These are phyloP conservation scores for Rhodotorula glutinis DNA, from an alignment of 1,284 basidiomycete genomes.

Conservation along the genomic window DNA sequence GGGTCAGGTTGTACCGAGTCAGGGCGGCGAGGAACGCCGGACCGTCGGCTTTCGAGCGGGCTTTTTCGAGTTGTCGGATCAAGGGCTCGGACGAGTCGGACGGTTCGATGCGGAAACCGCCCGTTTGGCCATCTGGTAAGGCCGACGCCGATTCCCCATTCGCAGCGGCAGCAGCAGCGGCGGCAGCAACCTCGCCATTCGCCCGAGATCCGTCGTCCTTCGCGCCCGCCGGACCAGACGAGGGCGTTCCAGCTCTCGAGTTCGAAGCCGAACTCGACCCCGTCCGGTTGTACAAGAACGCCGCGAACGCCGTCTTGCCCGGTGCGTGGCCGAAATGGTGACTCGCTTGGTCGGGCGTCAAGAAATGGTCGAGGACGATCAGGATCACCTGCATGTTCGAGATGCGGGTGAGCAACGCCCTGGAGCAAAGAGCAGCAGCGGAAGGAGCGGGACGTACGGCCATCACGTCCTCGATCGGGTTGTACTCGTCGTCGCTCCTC, in stretches of 20 bases:
- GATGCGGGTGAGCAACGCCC: no score
- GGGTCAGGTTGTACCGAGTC: constrained; percentile 53
- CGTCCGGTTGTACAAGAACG: constrained; percentile 29
- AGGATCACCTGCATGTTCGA: constrained; percentile 45
- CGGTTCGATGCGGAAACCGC: constrained; percentile 4
- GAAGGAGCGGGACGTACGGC: constrained; percentile 35
- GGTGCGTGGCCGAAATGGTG: constrained; percentile 38
- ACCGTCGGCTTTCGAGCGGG: constrained; percentile 54
- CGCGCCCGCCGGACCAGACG: background rate
- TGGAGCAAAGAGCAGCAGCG: constrained; percentile 32
- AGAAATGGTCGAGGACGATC: constrained; percentile 39
- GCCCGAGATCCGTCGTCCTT: background rate
- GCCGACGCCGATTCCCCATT: no score
- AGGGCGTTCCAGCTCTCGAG: constrained; percentile 18
- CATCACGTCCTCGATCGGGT: constrained; percentile 51
- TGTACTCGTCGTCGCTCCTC: constrained; percentile 49
- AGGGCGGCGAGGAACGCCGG: constrained; percentile 53
- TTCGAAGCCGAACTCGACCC: constrained; percentile 33
- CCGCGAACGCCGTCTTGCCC: constrained; percentile 34
- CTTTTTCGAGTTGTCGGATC: constrained; percentile 53
- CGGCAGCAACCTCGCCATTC: background rate
- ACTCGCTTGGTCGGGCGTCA: constrained; percentile 38
- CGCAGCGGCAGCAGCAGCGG: background rate
- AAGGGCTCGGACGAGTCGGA: constrained; percentile 46
- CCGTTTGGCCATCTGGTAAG: no score